A percentile compares a stretch with the other conserved stretches of the same genome.
These are phyloP conservation scores for Artemisia annua DNA, from an alignment of 129 eudicot species.

Conservation along the genomic window DNA sequence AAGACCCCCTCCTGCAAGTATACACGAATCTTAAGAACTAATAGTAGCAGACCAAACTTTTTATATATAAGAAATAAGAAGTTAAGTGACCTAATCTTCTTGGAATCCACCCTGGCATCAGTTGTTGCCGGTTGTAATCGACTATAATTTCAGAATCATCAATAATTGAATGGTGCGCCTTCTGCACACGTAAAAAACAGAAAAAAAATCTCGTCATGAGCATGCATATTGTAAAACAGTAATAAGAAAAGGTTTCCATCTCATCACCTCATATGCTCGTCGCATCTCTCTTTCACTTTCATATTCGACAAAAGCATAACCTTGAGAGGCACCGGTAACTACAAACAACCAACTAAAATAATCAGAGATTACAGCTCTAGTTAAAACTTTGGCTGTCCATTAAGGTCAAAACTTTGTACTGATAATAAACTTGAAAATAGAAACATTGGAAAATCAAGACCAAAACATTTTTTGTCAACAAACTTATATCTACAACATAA, in stretches of 20 bases:
- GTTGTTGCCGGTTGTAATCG: constrained; percentile 84
- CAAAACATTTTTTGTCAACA: not conserved
- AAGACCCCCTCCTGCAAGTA: constrained; percentile 84
- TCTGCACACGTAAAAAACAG: constrained; percentile 37
- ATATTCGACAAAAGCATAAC: constrained; percentile 89
- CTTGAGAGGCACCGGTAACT: constrained; percentile 97
- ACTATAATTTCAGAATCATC: constrained; percentile 91
- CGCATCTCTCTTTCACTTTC: constrained; percentile 90
- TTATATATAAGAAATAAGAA: constrained; percentile 1
- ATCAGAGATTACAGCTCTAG: constrained; percentile 10
- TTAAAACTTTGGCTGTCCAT: not conserved
- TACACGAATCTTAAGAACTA: constrained; percentile 1
- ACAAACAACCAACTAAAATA: constrained; percentile 28
- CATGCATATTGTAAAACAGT: constrained; percentile 8
- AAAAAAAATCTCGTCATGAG: not conserved
- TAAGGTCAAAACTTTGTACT: not conserved
- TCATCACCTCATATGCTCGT: constrained; percentile 77
- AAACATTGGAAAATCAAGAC: not conserved
- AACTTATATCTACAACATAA: not conserved
- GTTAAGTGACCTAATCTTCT: constrained; percentile 85
- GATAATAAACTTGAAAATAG: not conserved
- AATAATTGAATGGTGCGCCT: constrained; percentile 79
- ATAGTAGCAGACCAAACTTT: not conserved
- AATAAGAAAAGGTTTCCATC: not conserved
- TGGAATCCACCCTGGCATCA: constrained; percentile 99